phyloP scores from a whole-genome alignment of 2,329 filamentous ascomycete species.

The Coniosporium tulheliwenetii region DNA sequence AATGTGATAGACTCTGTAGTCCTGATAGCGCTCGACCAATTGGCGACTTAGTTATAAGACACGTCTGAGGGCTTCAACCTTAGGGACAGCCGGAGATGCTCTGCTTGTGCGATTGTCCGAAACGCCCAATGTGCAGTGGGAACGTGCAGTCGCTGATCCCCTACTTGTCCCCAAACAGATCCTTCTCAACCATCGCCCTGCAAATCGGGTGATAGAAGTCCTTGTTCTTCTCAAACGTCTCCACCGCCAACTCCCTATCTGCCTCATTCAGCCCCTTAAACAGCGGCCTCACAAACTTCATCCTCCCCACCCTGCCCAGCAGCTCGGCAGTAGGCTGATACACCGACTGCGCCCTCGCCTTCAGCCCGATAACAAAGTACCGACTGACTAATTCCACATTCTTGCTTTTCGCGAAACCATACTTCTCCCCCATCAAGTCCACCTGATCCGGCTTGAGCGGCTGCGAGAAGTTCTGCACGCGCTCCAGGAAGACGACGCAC shows the following conservation, averaged over 20 bases:
- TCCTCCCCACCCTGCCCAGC: constrained; percentile 69
- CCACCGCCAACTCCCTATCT: constrained; percentile 57
- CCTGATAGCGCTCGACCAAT: no score
- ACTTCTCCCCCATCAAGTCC: constrained; percentile 56
- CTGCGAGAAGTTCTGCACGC: constrained; percentile 50
- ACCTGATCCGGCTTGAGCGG: constrained; percentile 51
- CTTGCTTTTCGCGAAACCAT: constrained; percentile 56
- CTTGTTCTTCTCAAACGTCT: constrained; percentile 74
- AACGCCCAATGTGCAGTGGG: no score
- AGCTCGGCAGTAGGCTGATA: constrained; percentile 59
- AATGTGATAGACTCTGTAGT: no score
- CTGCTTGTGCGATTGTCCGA: no score
- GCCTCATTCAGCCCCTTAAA: constrained; percentile 62
- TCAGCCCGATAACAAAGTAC: constrained; percentile 67
- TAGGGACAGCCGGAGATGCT: no score
- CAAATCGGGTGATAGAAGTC: constrained; percentile 97
- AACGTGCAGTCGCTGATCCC: neutral
- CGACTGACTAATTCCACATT: constrained; percentile 78
- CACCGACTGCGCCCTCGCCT: constrained; percentile 51
- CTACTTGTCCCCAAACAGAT: constrained; percentile 37
- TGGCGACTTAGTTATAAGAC: no score
- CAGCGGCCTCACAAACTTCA: constrained; percentile 92
- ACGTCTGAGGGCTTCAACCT: no score
- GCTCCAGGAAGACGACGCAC: constrained; percentile 78
- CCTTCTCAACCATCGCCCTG: constrained; percentile 71